These are phyloP conservation scores for Flaveria robusta DNA, from an alignment of 129 eudicot genomes.

Conservation along the genomic window DNA sequence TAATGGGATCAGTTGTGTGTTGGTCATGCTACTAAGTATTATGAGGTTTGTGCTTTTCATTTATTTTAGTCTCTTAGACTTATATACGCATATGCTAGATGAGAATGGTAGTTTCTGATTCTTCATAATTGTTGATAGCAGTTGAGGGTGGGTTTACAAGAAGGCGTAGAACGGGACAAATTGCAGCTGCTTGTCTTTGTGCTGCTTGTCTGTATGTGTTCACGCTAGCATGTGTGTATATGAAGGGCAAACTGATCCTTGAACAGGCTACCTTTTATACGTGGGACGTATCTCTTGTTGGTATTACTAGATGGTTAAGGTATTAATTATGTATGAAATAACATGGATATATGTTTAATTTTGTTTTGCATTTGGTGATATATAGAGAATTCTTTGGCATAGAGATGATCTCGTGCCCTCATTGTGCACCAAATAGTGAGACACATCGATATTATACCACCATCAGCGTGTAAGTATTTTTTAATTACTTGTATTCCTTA, in stretches of 20 bases:
- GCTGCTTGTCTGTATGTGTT: constrained; percentile 67
- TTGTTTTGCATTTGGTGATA: background rate
- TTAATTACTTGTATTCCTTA: background rate
- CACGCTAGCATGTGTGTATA: background rate
- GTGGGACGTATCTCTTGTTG: background rate
- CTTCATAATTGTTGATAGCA: constrained; percentile 49
- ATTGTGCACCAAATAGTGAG: constrained; percentile 32
- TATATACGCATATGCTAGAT: constrained; percentile 2
- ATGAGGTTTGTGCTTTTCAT: constrained; percentile 32
- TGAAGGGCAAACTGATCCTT: background rate
- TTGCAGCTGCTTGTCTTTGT: constrained; percentile 73
- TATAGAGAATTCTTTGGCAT: background rate
- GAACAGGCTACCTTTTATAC: background rate
- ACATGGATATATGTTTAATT: too few relatives aligned
- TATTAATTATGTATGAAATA: too few relatives aligned
- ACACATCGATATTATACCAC: constrained; percentile 34
- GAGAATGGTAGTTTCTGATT: background rate
- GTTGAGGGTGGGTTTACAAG: constrained; percentile 54
- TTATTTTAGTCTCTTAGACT: too few relatives aligned
- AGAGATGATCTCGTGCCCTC: constrained; percentile 36
- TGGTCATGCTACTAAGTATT: constrained; percentile 32
- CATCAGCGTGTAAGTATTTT: constrained; percentile 29
- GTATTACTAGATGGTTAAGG: background rate
- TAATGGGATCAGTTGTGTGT: constrained; percentile 27
- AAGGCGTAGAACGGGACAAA: constrained; percentile 51